These are phyloP conservation scores for Podaxis rugospora DNA, from an alignment of 768 basidiomycete genomes.

Conservation along the genomic window DNA sequence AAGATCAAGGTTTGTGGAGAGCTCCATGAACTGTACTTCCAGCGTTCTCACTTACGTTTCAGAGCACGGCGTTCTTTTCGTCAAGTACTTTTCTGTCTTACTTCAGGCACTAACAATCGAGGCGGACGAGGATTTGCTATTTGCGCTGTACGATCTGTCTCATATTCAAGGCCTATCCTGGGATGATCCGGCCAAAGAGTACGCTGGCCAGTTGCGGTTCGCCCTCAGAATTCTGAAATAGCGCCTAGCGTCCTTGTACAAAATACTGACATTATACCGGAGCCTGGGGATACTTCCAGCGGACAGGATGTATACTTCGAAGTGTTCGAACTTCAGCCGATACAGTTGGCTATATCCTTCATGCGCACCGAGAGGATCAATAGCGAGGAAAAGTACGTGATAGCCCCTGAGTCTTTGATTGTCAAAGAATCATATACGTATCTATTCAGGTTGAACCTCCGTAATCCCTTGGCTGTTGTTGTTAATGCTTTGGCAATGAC, in stretches of 20 bases:
- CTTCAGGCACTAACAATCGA: constrained; percentile 94
- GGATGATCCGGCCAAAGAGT: constrained; percentile 79
- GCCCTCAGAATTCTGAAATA: not conserved
- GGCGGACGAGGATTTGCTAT: constrained; percentile 95
- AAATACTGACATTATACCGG: constrained; percentile 61
- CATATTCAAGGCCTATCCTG: constrained; percentile 91
- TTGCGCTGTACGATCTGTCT: constrained; percentile 85
- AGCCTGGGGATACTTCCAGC: constrained; percentile 58
- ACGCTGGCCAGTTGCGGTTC: constrained; percentile 19
- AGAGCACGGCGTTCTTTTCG: constrained; percentile 98
- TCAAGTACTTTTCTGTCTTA: constrained; percentile 95
- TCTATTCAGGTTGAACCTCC: constrained; percentile 57
- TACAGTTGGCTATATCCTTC: constrained; percentile 89
- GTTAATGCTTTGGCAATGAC: constrained; percentile 96
- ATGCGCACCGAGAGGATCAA: constrained; percentile 95
- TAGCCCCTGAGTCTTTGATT: not conserved
- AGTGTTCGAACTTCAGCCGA: constrained; percentile 90
- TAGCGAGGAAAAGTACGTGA: constrained; percentile 83
- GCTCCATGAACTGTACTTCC: not conserved
- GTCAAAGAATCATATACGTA: not conserved
- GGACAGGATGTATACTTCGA: constrained; percentile 94
- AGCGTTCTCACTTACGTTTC: not conserved
- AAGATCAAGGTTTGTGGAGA: constrained; percentile 73
- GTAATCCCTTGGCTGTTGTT: constrained; percentile 90
- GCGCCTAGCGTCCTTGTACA: constrained; percentile 58